Evolutionary conservation across 306 rosid species (phyloP), one percentile per base, ranked within the genome.

Genomic region (Cercis canadensis): DNA sequence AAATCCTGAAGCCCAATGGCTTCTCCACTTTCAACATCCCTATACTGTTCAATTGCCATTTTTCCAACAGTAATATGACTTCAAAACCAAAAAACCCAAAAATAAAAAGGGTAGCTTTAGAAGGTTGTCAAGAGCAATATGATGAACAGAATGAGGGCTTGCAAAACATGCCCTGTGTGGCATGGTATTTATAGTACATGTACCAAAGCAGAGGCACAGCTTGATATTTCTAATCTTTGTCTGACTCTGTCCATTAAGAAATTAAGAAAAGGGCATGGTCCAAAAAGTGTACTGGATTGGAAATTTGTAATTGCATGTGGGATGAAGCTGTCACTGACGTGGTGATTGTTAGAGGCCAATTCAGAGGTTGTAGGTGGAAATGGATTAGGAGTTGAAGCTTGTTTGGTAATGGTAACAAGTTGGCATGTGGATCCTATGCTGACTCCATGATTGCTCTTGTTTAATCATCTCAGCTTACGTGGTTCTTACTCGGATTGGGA

Each of bases 41-140:
- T 83, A 49, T 62, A 39, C 55, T 75, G 75, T 75, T 77, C 94
- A 53, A 78, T 87, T 52, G 74, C 56, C 96, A 90, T 90, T 58
- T 43, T 62, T 56, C 36, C 12, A 52, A 17, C n/a, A 54, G 24
- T 21, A 32, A 56, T 41, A 65, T 9, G 13, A 17, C 43, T 44
- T 58, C 32, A 40, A 29, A 36, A 72, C 5, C 21, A 33, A 33
- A 19, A 31, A 64, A 0, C 21, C 66, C 56, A 4, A 33, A 9
- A 24, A 24, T 1, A 1, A 24, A 3, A 24, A 24, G 29, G 29
- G 29, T 24, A 24, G 29, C 29, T 24, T 24, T 24, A 24, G 29
- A 24, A 51, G 24, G 11, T 65, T 52, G 41, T 8, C 3, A 3
- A 51, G 40, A 36, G 32, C 37, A 53, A 63, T 34, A 2, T 36